Conservation (phyloP, 2,329 filamentous ascomycete genomes). For the Cladorrhinum sp. region DNA sequence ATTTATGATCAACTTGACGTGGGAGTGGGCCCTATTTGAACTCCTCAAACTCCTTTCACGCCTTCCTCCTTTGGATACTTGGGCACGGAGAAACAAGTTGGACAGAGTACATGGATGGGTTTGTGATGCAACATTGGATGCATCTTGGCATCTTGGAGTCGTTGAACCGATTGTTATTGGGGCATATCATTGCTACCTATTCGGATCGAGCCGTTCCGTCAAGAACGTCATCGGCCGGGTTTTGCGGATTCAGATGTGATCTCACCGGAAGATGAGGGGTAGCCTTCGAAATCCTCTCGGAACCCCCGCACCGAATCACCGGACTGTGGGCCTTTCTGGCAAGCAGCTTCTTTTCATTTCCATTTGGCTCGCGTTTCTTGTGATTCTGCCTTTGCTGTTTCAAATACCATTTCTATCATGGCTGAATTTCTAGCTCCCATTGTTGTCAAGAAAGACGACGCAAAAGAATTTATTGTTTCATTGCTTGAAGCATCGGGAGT, state of each 20-base stretch:
- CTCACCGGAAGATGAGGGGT: too few species aligned
- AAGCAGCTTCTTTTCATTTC: too few species aligned
- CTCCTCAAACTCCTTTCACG: background rate
- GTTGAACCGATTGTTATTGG: background rate
- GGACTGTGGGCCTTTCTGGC: too few species aligned
- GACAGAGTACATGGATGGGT: background rate
- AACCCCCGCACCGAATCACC: too few species aligned
- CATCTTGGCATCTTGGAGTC: background rate
- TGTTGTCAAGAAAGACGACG: slow-evolving; percentile 25
- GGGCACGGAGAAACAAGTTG: background rate
- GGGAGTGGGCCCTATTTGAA: background rate
- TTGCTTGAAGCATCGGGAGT: slow-evolving; percentile 62
- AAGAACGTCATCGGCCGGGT: too few species aligned
- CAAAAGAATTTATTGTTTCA: slow-evolving; percentile 44
- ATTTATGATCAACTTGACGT: background rate
- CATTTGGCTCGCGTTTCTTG: too few species aligned
- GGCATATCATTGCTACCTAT: background rate
- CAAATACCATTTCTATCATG: too few species aligned
- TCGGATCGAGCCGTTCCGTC: background rate
- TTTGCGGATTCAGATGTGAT: too few species aligned
- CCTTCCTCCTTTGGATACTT: background rate
- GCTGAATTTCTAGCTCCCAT: background rate
- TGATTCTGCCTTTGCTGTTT: too few species aligned
- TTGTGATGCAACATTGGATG: background rate
- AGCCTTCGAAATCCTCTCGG: too few species aligned